Conservation (phyloP, 768 basidiomycete species). For the Ramaria rubella region DNA sequence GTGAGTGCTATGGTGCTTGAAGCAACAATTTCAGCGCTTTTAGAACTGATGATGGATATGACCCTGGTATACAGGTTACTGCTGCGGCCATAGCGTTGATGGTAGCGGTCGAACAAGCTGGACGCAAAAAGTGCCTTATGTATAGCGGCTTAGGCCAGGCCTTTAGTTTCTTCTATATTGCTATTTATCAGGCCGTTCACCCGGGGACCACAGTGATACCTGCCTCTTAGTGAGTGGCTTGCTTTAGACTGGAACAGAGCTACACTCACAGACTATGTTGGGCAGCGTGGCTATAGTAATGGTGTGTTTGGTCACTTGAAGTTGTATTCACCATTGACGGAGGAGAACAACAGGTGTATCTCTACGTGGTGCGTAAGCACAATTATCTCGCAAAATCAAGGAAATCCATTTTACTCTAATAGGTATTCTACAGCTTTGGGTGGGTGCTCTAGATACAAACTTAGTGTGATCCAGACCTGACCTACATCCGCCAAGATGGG, state of each 20-base stretch:
- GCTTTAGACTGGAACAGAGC: background rate
- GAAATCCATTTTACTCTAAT: background rate
- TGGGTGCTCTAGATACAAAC: background rate
- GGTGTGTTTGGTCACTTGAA: background rate
- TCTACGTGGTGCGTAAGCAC: background rate
- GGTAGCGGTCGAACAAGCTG: constrained; percentile 43
- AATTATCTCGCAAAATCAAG: background rate
- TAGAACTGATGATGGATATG: background rate
- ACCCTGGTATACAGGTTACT: constrained; percentile 21
- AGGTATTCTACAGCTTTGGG: constrained; percentile 6
- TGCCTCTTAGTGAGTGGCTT: constrained; percentile 15
- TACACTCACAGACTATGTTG: background rate
- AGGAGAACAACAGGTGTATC: background rate
- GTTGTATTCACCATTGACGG: background rate
- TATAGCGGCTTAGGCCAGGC: constrained; percentile 45
- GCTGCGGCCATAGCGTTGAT: constrained; percentile 34
- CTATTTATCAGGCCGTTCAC: constrained; percentile 34
- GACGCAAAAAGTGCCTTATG: constrained; percentile 44
- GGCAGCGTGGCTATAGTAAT: constrained; percentile 4
- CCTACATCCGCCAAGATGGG: constrained; percentile 2
- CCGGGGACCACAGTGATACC: constrained; percentile 25
- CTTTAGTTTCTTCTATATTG: constrained; percentile 43
- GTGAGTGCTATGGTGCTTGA: background rate
- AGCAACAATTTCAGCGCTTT: background rate
- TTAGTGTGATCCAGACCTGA: background rate